Conservation (phyloP, 2,329 filamentous ascomycete genomes). For the Magnaporthiopsis incrustans region DNA sequence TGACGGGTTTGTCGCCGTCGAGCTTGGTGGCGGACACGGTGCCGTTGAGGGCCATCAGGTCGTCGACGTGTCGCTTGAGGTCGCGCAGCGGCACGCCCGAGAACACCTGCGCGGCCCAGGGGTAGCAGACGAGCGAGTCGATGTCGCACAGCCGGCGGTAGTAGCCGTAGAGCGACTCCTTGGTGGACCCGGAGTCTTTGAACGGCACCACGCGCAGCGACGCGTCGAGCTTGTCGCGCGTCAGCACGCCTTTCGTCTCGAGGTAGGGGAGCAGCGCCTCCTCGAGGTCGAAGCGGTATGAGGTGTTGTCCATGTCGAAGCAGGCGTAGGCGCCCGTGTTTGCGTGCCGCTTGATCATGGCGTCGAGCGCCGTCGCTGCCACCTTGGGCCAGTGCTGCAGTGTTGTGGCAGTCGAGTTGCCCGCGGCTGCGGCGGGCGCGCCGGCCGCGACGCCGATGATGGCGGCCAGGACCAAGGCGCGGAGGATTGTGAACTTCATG, state of each 20-base stretch:
- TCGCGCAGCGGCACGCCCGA: constrained; percentile 4
- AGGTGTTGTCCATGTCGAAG: constrained; percentile 7
- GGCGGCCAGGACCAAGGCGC: constrained; percentile 3
- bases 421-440: not conserved
- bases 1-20: not conserved
- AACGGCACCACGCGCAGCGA: constrained; percentile 3
- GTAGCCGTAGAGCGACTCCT: constrained; percentile 4
- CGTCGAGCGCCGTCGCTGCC: constrained; percentile 3
- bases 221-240: constrained; percentile 1
- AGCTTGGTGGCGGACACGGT: not conserved
- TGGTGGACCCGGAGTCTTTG: not conserved
- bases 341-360: constrained; percentile 2
- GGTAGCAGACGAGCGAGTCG: constrained; percentile 4
- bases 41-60: constrained; percentile 1
- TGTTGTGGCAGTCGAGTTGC: not conserved
- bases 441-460: not conserved
- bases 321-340: constrained; percentile 2
- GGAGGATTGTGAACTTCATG: not conserved
- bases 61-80: constrained; percentile 2
- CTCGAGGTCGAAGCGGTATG: constrained; percentile 6
- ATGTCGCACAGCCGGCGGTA: constrained; percentile 1
- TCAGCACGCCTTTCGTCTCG: constrained; percentile 1
- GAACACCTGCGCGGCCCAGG: constrained; percentile 5
- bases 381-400: not conserved
- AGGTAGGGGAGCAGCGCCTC: constrained; percentile 7